Base-by-base conservation (phyloP, 2,329 filamentous ascomycete species). In the Phaeomoniella chlamydospora region DNA sequence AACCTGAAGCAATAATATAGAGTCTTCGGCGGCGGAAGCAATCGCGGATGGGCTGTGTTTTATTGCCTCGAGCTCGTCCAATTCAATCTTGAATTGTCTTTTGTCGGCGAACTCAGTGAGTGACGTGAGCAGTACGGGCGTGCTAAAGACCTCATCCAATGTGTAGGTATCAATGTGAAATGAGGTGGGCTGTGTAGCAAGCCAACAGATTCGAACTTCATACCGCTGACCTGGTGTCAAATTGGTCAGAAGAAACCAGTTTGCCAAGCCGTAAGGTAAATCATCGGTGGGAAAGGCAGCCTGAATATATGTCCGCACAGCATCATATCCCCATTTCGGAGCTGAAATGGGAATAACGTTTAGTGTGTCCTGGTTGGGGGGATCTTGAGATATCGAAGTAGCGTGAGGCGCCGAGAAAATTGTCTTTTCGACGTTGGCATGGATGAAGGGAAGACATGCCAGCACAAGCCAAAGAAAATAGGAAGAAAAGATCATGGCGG, bases 121-220 rank as follows among this genome's bases (percentile, higher is more conserved):
- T 2, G 81, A 79, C 15, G 71, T 63, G 42, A 80, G 64, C 17
- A 92, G 67, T 6, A 68, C 60, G 3, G 77, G 67, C 0, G 68
- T 70, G 31, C 71, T 63, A 46, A 80, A 74, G 35, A 84, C 72
- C 15, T 68, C 56, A 15, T 67, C 53, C 11, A 85, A 51, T 19
- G 76, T 61, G 52, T 76, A 74, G 1, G 77, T 74, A 40, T 76
- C 65, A 15, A 94, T 62, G 42, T 62, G 67, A 60, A 94, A 93
- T 15, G 70, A 62, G 1, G 87, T 93, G 31, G 88, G 88, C 77
- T 94, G 80, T 41, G 80, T 90, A 29, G 90, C 90, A 41, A 85
- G 70, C 87, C 88, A 98, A 61, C 88, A 96, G 40, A 94, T 68
- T 37, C 90, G 77, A 34, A 93, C 71, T 64, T 98, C 90, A 65